phyloP scores from a whole-genome alignment of 2,329 filamentous ascomycete genomes.

The Dryadomyces sulphureus region DNA sequence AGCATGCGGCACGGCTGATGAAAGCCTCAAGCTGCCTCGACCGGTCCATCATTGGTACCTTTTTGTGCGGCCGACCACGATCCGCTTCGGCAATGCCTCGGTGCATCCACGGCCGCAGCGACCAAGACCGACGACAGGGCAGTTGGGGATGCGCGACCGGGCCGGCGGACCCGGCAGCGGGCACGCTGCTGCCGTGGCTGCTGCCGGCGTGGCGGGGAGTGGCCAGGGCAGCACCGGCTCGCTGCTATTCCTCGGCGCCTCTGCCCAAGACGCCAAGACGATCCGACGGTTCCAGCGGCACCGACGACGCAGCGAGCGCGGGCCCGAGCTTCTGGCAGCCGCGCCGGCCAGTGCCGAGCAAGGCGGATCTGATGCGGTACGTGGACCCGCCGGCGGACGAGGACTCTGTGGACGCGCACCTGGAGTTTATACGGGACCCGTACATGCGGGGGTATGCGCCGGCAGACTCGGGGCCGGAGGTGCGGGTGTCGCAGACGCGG shows the following conservation, averaged over 20 bases:
- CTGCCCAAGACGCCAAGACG: too few relatives aligned
- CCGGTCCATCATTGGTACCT: conserved; percentile 42
- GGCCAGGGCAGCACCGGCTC: too few relatives aligned
- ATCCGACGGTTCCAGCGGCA: too few relatives aligned
- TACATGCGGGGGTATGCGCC: conserved; percentile 38
- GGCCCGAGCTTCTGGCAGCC: conserved; percentile 5
- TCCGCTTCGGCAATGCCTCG: neutral
- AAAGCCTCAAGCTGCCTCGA: conserved; percentile 44
- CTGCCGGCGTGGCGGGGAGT: too few relatives aligned
- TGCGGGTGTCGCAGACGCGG: conserved; percentile 34
- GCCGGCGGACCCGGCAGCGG: conserved; percentile 7
- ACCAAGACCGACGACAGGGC: neutral
- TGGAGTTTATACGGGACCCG: conserved; percentile 36
- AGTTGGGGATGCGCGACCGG: neutral
- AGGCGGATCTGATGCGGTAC: conserved; percentile 35
- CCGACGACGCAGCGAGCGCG: too few relatives aligned
- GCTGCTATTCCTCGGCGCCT: too few relatives aligned
- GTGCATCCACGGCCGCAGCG: conserved; percentile 2
- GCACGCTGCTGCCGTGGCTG: conserved; percentile 9
- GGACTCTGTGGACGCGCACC: conserved; percentile 35
- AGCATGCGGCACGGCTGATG: conserved; percentile 43
- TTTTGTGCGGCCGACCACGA: conserved; percentile 30
- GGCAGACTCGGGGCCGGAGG: conserved; percentile 27
- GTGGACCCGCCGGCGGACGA: conserved; percentile 34
- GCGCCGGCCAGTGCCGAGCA: conserved; percentile 8